A percentile compares a stretch with the other conserved stretches of the same genome.
phyloP scores from a whole-genome alignment of 768 basidiomycete genomes.

The Daedaleopsis nitida region DNA sequence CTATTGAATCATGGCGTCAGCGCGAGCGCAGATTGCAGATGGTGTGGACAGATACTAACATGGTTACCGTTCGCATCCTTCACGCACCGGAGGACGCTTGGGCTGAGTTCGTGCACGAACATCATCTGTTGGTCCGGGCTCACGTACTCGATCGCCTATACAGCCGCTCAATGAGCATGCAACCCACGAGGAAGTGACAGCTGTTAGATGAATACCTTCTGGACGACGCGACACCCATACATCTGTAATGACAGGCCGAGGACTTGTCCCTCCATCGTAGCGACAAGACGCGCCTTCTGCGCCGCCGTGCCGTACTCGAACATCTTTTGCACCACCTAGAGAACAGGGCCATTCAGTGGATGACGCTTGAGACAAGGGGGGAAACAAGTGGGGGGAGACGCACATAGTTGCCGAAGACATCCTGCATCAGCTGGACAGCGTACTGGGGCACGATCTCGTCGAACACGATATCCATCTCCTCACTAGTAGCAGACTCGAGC shows the following conservation, averaged over 20 bases:
- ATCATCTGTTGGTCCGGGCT: conserved; percentile 73
- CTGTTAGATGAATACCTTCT: conserved; percentile 63
- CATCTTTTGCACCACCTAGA: conserved; percentile 89
- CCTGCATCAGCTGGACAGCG: conserved; percentile 76
- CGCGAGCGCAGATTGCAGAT: neutral
- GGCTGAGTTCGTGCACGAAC: conserved; percentile 80
- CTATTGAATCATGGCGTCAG: conserved; percentile 36
- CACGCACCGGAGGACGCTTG: conserved; percentile 81
- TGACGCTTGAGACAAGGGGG: neutral
- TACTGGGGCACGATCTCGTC: conserved; percentile 85
- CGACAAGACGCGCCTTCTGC: conserved; percentile 72
- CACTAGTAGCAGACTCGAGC: conserved; percentile 71
- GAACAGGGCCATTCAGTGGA: neutral
- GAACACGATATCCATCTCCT: conserved; percentile 80
- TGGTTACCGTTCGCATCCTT: conserved; percentile 95
- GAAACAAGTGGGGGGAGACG: conserved; percentile 30
- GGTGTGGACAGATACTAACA: conserved; percentile 45
- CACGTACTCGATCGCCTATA: conserved; percentile 81
- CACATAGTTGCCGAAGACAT: conserved; percentile 97
- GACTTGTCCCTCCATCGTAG: conserved; percentile 76
- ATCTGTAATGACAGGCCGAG: conserved; percentile 81
- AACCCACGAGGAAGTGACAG: neutral
- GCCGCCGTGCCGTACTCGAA: conserved; percentile 82
- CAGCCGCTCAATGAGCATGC: conserved; percentile 14
- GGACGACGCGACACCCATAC: conserved; percentile 96